Evolutionary conservation across 2,329 filamentous ascomycete genomes (phyloP).

Genomic region (Rutstroemia sydowiana): DNA sequence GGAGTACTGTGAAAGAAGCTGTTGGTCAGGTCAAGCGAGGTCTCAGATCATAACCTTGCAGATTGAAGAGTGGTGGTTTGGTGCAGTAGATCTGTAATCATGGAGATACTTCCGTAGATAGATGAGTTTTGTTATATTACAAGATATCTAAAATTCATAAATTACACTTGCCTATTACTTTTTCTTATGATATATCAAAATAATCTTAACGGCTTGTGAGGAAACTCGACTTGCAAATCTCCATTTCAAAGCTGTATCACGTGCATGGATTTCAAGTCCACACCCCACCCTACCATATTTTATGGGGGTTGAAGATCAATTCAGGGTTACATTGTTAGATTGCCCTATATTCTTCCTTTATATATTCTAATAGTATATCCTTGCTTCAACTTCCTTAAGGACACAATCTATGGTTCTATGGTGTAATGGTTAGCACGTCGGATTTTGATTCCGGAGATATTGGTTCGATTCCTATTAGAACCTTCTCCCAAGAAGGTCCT

Average conservation of each 20-base stretch:
- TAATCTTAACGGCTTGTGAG: too few species aligned
- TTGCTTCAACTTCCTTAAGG: neutral
- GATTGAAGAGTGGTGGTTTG: neutral
- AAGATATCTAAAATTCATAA: too few species aligned
- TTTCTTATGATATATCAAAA: too few species aligned
- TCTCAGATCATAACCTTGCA: neutral
- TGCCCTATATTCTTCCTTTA: neutral
- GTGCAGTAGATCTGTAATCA: neutral
- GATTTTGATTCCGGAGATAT: slow-evolving; percentile 13
- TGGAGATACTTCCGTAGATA: too few species aligned
- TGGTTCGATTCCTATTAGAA: slow-evolving; percentile 13
- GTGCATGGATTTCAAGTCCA: too few species aligned
- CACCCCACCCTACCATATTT: too few species aligned
- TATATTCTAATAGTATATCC: neutral
- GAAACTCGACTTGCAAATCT: too few species aligned
- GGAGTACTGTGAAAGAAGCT: neutral
- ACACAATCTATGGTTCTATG: neutral
- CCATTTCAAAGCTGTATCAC: too few species aligned
- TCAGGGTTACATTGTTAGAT: neutral
- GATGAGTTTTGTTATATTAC: too few species aligned
- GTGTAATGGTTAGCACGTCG: slow-evolving; percentile 11
- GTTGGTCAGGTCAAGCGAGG: slow-evolving; percentile 3
- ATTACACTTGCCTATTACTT: too few species aligned
- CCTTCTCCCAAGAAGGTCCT: slow-evolving; percentile 5
- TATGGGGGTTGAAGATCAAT: too few species aligned